phyloP scores from a whole-genome alignment of 2,329 filamentous ascomycete genomes.

The Talaromyces amestolkiae region DNA sequence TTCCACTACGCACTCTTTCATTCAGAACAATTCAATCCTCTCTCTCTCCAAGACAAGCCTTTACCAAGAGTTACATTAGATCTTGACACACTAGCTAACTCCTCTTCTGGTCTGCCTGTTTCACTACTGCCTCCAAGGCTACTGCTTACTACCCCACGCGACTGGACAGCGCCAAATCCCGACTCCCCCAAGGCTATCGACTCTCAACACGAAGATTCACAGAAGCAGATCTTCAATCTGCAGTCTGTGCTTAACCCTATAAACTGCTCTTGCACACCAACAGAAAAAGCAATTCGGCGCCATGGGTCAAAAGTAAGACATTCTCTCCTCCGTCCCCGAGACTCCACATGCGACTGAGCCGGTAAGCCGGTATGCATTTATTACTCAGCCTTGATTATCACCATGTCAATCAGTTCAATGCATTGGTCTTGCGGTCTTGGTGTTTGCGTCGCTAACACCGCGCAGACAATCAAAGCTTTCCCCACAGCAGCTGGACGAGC shows the following conservation, averaged over 20 bases:
- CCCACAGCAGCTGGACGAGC: slow-evolving; percentile 88
- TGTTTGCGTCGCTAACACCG: neutral
- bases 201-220: neutral
- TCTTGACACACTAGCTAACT: neutral
- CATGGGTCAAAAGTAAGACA: slow-evolving; percentile 20
- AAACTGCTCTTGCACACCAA: neutral
- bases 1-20: neutral
- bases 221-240: neutral
- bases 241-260: neutral
- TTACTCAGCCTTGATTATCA: neutral
- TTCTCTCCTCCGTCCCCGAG: neutral
- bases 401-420: neutral
- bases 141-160: neutral
- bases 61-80: neutral
- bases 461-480: slow-evolving; percentile 95
- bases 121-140: neutral
- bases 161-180: neutral
- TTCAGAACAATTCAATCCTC: neutral
- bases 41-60: neutral
- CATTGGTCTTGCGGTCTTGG: neutral
- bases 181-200: neutral
- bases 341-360: neutral
- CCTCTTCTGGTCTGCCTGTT: neutral
- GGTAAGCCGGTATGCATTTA: neutral
- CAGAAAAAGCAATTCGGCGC: neutral